Evolutionary conservation across 2,329 filamentous ascomycete species (phyloP).

Genomic region (Beauveria bassiana): DNA sequence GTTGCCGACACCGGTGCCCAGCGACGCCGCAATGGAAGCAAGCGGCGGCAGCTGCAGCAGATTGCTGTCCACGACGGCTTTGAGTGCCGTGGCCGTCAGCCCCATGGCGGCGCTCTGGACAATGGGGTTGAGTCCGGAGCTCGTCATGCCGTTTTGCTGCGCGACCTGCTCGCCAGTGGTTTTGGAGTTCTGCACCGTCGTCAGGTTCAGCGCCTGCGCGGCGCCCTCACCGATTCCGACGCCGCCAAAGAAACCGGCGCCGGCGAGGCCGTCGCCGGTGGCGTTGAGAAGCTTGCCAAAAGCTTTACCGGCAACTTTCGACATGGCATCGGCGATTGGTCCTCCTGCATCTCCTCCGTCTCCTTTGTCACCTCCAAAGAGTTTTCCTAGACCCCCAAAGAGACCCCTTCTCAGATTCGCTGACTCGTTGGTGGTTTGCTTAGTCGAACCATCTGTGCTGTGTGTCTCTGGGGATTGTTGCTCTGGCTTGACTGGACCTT

Average conservation of each 20-base stretch:
- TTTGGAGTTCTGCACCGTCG: conserved; percentile 12
- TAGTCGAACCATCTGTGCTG: not conserved
- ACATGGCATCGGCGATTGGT: not conserved
- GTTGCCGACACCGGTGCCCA: conserved; percentile 18
- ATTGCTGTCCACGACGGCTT: conserved; percentile 17
- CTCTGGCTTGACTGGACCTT: not conserved
- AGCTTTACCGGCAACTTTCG: not conserved
- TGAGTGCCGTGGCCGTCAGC: conserved; percentile 20
- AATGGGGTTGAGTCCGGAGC: conserved; percentile 21
- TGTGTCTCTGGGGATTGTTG: not conserved
- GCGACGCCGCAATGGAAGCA: conserved; percentile 14
- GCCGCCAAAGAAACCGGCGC: conserved; percentile 18
- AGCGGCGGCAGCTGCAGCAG: conserved; percentile 14
- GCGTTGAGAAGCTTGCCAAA: conserved; percentile 3
- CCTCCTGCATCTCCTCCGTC: not conserved
- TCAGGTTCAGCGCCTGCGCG: conserved; percentile 18
- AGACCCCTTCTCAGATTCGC: not conserved
- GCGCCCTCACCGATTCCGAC: conserved; percentile 20
- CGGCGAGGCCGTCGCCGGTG: conserved; percentile 9
- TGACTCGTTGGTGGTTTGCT: not conserved
- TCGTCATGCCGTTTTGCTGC: conserved; percentile 21
- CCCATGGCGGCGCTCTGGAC: conserved; percentile 24
- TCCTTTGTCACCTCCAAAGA: not conserved
- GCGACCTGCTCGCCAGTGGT: conserved; percentile 16
- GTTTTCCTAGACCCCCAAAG: not conserved